These are phyloP conservation scores for Vitis amurensis DNA, from an alignment of 164 flowering plant genomes.

Conservation along the genomic window DNA sequence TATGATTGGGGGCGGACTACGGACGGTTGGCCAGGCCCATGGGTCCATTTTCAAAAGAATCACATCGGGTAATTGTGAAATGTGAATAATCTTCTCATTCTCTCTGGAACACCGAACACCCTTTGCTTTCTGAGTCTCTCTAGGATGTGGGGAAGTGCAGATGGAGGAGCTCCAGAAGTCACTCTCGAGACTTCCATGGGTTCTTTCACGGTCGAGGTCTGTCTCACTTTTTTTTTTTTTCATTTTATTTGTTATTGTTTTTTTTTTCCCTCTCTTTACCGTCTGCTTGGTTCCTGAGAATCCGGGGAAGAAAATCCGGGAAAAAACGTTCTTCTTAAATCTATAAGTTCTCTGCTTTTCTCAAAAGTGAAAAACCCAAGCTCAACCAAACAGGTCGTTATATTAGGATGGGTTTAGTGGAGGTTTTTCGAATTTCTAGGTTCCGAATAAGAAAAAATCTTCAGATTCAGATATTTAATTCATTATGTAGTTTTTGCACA, in stretches of 20 bases:
- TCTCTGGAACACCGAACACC: too few relatives aligned
- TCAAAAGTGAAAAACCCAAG: too few relatives aligned
- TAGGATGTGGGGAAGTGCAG: slow-evolving; percentile 69
- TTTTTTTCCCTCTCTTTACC: too few relatives aligned
- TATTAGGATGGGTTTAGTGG: neutral
- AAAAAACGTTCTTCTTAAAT: neutral
- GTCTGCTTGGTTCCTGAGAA: too few relatives aligned
- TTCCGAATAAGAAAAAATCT: neutral
- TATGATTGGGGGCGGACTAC: too few relatives aligned
- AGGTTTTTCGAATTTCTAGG: neutral
- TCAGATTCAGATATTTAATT: neutral
- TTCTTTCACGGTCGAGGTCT: slow-evolving; percentile 76
- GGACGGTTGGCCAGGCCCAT: too few relatives aligned
- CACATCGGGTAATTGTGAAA: too few relatives aligned
- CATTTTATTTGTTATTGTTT: slow-evolving; percentile 3
- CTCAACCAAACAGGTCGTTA: neutral
- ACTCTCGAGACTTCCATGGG: slow-evolving; percentile 97
- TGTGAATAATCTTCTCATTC: too few relatives aligned
- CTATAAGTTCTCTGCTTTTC: too few relatives aligned
- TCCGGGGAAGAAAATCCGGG: too few relatives aligned
- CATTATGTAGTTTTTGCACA: neutral
- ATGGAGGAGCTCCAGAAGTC: slow-evolving; percentile 88
- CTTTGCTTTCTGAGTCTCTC: neutral
- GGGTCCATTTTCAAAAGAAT: too few relatives aligned
- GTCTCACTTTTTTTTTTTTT: slow-evolving; percentile 7